Base-by-base conservation (phyloP, 352 stramenopile species). In the Phytophthora pini region DNA sequence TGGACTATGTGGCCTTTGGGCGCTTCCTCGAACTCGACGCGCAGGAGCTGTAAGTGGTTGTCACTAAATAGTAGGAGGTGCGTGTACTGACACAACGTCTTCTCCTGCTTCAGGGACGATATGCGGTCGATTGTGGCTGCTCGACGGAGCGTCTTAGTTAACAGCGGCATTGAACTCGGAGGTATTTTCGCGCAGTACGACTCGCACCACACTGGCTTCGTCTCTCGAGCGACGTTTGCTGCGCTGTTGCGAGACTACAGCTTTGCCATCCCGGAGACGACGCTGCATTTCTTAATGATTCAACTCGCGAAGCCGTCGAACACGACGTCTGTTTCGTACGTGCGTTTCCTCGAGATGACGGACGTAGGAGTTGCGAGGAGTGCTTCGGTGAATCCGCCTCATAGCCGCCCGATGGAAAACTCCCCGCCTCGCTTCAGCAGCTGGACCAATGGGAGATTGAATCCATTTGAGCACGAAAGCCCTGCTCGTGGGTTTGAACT, bases 1-100 rank as follows among this genome's bases (percentile, higher is more conserved):
- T 89, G n/a, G 77, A 91, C 60, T 91, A 91, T 50, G 31, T 72
- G 6, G 69, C 71, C 3, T 57, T 91, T 22, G 68, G 65, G 22
- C 66, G 56, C 8, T 88, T 87, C 47, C 54, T 91, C 13, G 68
- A 86, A 12, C 50, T 89, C 15, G 80, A 89, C 32, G 45, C 43
- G 20, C 70, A 82, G 40, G 82, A 91, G 65, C 60, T 82, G 82
- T 91, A 68, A 49, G 76, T 60, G 24, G 8, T 17, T 29, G 26
- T 39, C 22, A 10, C 27, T 0, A 5, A 15, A 1, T 8, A 5
- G 12, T 36, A 6, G 13, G 24, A n/a, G n/a, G 3, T 8, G 15
- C 13, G 5, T 43, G 13, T 22, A 22, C 38, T 58, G 26, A 63
- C 27, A 15, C 27, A 5, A 26, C 10, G 27, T 52, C 4, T 34